Evolutionary conservation across 2,329 filamentous ascomycete species (phyloP), one percentile per base, ranked within the genome.

Genomic region (Penicillium nordicum): DNA sequence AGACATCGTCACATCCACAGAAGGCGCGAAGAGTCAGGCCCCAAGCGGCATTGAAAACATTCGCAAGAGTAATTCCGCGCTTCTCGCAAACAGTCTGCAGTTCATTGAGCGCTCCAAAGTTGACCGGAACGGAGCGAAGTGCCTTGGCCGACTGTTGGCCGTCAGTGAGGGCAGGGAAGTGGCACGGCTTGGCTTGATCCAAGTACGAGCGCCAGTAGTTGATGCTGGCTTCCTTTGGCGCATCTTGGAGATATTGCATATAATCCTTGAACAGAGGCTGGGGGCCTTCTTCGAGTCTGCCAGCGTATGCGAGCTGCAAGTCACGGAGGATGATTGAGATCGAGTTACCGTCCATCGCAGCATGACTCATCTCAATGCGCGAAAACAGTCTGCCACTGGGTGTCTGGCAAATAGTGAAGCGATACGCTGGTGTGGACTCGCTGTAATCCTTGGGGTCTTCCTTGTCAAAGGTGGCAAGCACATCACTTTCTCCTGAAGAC

Each of bases 11-110:
- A 0, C 91, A 91, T 8, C 90, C 79, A 0, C 84, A 84, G 61
- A 82, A 74, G 32, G 77, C 77, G 18, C 82, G 80, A 1, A 96
- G 74, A 0, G 85, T 84, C 1, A 83, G 79, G 0, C 85, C 75
- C 88, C 92, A 96, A 2, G 86, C 79, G 4, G 88, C 86, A 70
- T 96, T 88, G 3, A 92, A 77, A 0, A 76, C 73, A 55, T 80
- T 82, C 2, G 80, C 76, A 2, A 82, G 53, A 0, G 80, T 83
- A 18, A 82, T 69, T 4, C 76, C 76, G 46, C 74, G 67, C 7
- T 67, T 62, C 38, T 78, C 75, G 58, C 79, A 82, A 10, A 72
- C 66, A 0, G 23, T 52, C 42, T 75, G 74, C 1, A 79, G 65
- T 5, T 65, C 65, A 0, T 49, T 27, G 18, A 76, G 57, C 4